Percentiles rank a stretch among this genome's conserved stretches.
Evolutionary conservation across 176 grass and related monocot genomes (phyloP).

Genomic region (Melocanna baccifera): DNA sequence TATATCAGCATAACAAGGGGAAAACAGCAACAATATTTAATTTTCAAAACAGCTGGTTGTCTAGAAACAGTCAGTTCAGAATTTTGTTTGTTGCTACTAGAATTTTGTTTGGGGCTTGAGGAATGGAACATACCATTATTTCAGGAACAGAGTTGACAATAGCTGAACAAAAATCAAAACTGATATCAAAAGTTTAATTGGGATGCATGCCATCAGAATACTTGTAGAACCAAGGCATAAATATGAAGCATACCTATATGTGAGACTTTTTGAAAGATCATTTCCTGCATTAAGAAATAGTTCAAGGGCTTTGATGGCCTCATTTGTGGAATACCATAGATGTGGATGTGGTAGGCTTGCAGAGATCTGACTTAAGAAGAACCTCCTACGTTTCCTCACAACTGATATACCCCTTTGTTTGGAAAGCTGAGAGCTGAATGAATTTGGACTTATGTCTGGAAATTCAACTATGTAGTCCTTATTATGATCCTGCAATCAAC

Average conservation of each 20-base stretch:
- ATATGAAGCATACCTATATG: conserved; percentile 52
- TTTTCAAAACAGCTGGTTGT: too few relatives aligned
- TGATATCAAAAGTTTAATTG: neutral
- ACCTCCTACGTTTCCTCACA: conserved; percentile 36
- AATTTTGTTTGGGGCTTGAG: neutral
- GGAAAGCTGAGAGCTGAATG: conserved; percentile 34
- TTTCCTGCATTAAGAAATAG: conserved; percentile 68
- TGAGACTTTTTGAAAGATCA: conserved; percentile 59
- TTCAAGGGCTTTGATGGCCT: conserved; percentile 69
- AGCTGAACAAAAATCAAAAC: neutral
- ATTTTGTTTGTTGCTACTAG: neutral
- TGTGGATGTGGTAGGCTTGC: conserved; percentile 59
- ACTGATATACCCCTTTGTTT: conserved; percentile 45
- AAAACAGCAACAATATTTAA: neutral
- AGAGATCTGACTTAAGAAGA: conserved; percentile 58
- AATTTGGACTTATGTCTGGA: conserved; percentile 64
- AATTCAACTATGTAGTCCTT: conserved; percentile 93
- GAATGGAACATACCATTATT: neutral
- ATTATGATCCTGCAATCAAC: conserved; percentile 77
- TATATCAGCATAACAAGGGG: neutral
- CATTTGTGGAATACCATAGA: conserved; percentile 86
- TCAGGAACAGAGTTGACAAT: neutral
- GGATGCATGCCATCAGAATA: conserved; percentile 4
- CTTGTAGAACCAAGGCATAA: conserved; percentile 9
- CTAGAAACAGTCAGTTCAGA: too few relatives aligned